Evolutionary conservation across 2,329 filamentous ascomycete genomes (phyloP).

Genomic region (Ophiostoma populinum): DNA sequence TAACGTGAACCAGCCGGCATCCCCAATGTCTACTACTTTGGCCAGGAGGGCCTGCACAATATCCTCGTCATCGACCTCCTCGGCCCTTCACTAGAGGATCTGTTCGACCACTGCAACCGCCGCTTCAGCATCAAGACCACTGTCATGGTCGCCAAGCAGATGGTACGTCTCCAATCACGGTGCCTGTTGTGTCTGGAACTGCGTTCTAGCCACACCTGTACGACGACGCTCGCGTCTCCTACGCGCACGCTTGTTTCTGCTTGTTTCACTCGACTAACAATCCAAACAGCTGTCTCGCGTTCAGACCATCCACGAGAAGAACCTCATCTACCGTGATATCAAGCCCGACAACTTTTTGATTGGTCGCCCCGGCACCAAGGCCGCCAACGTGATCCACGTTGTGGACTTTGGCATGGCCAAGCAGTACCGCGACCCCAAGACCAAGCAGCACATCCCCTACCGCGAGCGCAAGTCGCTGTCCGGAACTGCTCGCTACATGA

Average conservation of each 20-base stretch:
- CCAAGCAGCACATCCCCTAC: constrained; percentile 97
- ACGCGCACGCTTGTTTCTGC: too few relatives aligned
- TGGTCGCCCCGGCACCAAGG: constrained; percentile 76
- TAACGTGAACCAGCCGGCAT: constrained; percentile 55
- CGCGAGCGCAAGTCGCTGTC: constrained; percentile 92
- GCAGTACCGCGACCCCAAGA: constrained; percentile 96
- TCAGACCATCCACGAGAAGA: constrained; percentile 92
- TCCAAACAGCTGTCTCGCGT: constrained; percentile 63
- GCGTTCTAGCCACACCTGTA: too few relatives aligned
- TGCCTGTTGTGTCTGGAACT: too few relatives aligned
- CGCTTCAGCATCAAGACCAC: constrained; percentile 95
- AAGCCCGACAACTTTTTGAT: constrained; percentile 99
- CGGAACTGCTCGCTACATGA: constrained; percentile 96
- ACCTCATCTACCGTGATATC: constrained; percentile 96
- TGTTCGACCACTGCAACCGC: constrained; percentile 93
- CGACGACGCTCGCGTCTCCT: too few relatives aligned
- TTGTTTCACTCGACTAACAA: not conserved
- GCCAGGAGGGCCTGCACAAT: constrained; percentile 95
- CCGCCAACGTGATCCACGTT: constrained; percentile 95
- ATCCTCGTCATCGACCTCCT: constrained; percentile 96
- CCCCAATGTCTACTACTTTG: constrained; percentile 98
- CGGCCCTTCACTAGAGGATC: constrained; percentile 83
- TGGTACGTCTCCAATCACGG: constrained; percentile 47
- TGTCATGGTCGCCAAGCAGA: constrained; percentile 98
- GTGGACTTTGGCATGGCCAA: constrained; percentile 99